These are phyloP conservation scores for Phylloporus sp. DNA, from an alignment of 1,284 basidiomycete species.

Conservation along the genomic window DNA sequence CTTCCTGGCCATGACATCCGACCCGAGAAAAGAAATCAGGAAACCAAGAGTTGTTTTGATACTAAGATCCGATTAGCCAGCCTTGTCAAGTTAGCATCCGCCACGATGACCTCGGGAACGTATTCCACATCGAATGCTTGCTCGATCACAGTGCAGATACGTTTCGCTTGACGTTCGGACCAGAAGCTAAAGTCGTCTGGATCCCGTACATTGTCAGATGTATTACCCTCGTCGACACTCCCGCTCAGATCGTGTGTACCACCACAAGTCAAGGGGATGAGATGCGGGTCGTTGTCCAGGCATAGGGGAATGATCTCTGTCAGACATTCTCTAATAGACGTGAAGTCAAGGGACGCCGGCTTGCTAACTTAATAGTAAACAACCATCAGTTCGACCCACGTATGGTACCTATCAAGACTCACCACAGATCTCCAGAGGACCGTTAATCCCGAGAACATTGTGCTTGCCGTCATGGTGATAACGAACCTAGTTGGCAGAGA, in stretches of 20 bases:
- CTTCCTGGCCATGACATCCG: too few relatives aligned
- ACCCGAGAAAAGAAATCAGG: neutral
- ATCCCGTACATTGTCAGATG: constrained; percentile 58
- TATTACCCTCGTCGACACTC: constrained; percentile 24
- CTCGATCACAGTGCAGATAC: constrained; percentile 80
- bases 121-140: constrained; percentile 89
- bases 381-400: constrained; percentile 3
- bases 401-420: constrained; percentile 32
- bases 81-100: constrained; percentile 87
- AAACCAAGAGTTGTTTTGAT: constrained; percentile 65
- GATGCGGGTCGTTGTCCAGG: constrained; percentile 81
- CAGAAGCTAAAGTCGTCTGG: constrained; percentile 95
- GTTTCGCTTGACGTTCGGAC: constrained; percentile 86
- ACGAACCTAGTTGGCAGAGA: constrained; percentile 52
- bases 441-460: constrained; percentile 88
- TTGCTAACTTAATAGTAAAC: constrained; percentile 61
- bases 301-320: constrained; percentile 84
- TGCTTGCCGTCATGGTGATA: constrained; percentile 96
- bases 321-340: constrained; percentile 66
- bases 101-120: constrained; percentile 87
- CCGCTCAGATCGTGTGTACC: constrained; percentile 28
- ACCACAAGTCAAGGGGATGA: constrained; percentile 79
- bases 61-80: constrained; percentile 85
- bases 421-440: constrained; percentile 90
- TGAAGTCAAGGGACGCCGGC: constrained; percentile 64